These are phyloP conservation scores for Cymbopogon citratus DNA, from an alignment of 176 grass and related monocot species.

Conservation along the genomic window DNA sequence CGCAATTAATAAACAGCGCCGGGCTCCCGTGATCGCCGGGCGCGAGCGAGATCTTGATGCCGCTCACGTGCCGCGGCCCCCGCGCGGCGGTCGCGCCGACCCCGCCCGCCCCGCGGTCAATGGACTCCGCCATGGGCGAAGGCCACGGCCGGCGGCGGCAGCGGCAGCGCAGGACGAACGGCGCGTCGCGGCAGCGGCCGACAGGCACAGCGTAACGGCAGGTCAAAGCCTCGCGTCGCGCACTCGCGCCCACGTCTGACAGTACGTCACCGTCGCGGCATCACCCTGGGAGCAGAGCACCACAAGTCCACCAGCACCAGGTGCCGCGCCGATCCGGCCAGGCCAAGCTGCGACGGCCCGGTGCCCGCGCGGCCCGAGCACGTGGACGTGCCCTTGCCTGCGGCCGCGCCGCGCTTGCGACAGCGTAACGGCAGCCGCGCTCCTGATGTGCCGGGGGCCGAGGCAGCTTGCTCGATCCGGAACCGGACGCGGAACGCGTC, in stretches of 20 bases:
- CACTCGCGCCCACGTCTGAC: neutral
- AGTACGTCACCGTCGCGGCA: neutral
- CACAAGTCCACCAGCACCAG: neutral
- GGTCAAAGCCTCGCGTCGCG: neutral
- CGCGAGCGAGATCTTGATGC: neutral
- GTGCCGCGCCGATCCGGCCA: neutral
- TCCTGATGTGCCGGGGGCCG: neutral
- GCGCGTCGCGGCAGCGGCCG: neutral
- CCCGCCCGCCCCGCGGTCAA: neutral
- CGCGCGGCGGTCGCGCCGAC: neutral
- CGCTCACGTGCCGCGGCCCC: conserved; percentile 34
- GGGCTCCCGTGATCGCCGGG: conserved; percentile 34
- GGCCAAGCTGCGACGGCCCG: neutral
- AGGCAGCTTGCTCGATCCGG: neutral
- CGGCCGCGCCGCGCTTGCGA: neutral
- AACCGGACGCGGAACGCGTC: neutral
- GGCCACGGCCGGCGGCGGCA: neutral
- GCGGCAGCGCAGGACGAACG: neutral
- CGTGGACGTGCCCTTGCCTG: neutral
- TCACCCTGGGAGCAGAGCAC: neutral
- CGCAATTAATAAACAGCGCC: conserved; percentile 17
- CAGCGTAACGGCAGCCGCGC: neutral
- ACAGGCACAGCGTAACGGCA: neutral
- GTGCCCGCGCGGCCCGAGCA: neutral
- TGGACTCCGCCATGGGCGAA: neutral